phyloP scores from a whole-genome alignment of 2,329 filamentous ascomycete genomes.

The Fragosphaeria purpurea region DNA sequence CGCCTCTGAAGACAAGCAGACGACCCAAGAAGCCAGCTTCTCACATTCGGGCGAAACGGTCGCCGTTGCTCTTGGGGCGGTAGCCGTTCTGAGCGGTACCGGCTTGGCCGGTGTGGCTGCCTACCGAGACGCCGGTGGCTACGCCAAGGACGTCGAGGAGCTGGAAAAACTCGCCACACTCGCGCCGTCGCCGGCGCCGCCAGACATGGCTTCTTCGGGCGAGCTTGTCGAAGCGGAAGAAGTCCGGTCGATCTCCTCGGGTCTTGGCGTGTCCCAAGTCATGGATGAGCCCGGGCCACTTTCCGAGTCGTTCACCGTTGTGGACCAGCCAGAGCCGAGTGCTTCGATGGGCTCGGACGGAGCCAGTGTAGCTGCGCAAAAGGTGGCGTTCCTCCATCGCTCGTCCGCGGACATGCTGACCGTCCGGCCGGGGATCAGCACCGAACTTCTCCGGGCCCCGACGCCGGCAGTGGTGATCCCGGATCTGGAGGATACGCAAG shows the following conservation, averaged over 20 bases:
- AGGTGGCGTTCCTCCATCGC: conserved; percentile 5
- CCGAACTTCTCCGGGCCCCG: conserved; percentile 25
- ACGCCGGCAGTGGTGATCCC: conserved; percentile 40
- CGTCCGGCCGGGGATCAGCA: conserved; percentile 16
- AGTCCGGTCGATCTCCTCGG: conserved; percentile 8
- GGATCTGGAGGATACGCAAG: conserved; percentile 28
- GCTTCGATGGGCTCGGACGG: neutral
- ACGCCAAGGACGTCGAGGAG: conserved; percentile 4
- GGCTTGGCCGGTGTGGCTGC: conserved; percentile 1
- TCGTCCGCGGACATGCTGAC: conserved; percentile 4
- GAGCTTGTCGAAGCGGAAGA: conserved; percentile 7
- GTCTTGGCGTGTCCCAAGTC: conserved; percentile 2
- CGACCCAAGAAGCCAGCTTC: no score
- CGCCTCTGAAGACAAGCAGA: no score
- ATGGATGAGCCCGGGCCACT: conserved; percentile 2
- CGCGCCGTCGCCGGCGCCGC: conserved; percentile 2
- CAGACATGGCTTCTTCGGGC: conserved; percentile 3
- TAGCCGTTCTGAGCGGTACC: conserved; percentile 9
- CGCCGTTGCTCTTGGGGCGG: conserved; percentile 3
- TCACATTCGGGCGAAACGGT: neutral
- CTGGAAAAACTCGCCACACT: conserved; percentile 5
- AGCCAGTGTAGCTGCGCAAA: neutral
- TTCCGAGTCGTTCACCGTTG: conserved; percentile 7
- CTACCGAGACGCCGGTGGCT: neutral
- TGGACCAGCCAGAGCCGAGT: conserved; percentile 1